These are phyloP conservation scores for Malus sylvestris DNA, from an alignment of 306 rosid species.

Conservation along the genomic window DNA sequence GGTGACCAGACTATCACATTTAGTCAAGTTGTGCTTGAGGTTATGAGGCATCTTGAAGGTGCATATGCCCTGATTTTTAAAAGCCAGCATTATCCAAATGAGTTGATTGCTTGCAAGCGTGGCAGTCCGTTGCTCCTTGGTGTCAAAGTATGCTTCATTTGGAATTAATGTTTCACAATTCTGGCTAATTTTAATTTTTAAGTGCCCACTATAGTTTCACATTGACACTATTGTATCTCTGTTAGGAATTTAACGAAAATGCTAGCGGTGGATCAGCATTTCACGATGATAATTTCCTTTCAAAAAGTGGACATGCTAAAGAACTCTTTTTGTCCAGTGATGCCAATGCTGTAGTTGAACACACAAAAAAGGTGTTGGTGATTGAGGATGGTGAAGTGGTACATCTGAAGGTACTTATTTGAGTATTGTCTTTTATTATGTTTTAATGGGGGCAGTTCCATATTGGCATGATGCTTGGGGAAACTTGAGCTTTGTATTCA, in stretches of 20 bases:
- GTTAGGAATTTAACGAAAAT: conserved; percentile 66
- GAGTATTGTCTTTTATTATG: neutral
- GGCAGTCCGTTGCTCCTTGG: conserved; percentile 96
- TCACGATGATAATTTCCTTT: conserved; percentile 69
- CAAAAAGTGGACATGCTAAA: conserved; percentile 68
- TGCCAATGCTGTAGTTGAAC: conserved; percentile 92
- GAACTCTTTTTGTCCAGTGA: conserved; percentile 96
- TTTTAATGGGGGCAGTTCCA: neutral
- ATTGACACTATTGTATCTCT: neutral
- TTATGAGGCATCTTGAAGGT: conserved; percentile 99
- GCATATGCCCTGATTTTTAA: conserved; percentile 97
- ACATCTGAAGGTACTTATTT: conserved; percentile 71
- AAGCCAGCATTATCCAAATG: conserved; percentile 89
- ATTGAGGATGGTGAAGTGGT: conserved; percentile 97
- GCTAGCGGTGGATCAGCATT: conserved; percentile 59
- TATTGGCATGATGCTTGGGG: neutral
- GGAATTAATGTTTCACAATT: neutral
- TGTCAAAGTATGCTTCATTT: conserved; percentile 65
- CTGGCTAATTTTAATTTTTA: neutral
- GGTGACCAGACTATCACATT: conserved; percentile 76
- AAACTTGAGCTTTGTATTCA: neutral
- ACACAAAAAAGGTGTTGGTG: conserved; percentile 84
- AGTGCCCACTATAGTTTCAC: neutral
- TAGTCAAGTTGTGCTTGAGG: conserved; percentile 93
- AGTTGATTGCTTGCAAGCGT: conserved; percentile 96